Evolutionary conservation across 192 early-diverging fungal genomes (phyloP), one percentile per base, ranked within the genome.

Genomic region (Pilaira anomala): DNA sequence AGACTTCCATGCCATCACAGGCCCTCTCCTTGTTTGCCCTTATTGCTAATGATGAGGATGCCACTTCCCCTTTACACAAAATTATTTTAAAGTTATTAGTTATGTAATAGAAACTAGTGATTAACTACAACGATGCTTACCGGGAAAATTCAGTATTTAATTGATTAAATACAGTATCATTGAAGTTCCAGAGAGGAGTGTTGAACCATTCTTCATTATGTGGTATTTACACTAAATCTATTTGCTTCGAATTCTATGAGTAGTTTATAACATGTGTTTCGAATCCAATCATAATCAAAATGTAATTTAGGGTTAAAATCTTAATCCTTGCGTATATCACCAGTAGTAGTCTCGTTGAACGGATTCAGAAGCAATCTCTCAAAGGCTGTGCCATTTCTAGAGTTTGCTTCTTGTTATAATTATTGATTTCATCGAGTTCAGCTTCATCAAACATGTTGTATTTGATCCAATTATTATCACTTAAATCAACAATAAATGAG

Each of bases 31-130:
- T 44, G 42, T 44, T 44, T 44, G 3, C 12, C 12, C 42, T 44
- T 44, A 44, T 7, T 7, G 42, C 42, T 44, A n/a, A 44, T 44
- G 42, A 44, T 44, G 16, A 7, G 3, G 42, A 44, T 12, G 42
- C 42, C 42, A 44, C 42, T 44, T 44, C 42, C 3, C 42, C 42
- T 44, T 11, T 3, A 44, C 12, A 44, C 42, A 44, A 44, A 44
- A 44, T 44, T 44, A 44, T 44, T 44, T 44, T 44, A 44, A 44
- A 44, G 42, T 11, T 44, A 44, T 12, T 44, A 44, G 42, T 44
- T 44, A 7, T 7, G 2, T 7, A 7, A 44, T 44, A 7, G 3
- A 44, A 44, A 44, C 42, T 44, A 44, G 12, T 44, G 11, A 44
- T 44, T 44, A 12, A 44, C 11, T 44, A 7, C 3, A 44, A 12